Evolutionary conservation across 805 yeast genomes (phyloP).

Genomic region (Saccharomycopsis microspora): DNA sequence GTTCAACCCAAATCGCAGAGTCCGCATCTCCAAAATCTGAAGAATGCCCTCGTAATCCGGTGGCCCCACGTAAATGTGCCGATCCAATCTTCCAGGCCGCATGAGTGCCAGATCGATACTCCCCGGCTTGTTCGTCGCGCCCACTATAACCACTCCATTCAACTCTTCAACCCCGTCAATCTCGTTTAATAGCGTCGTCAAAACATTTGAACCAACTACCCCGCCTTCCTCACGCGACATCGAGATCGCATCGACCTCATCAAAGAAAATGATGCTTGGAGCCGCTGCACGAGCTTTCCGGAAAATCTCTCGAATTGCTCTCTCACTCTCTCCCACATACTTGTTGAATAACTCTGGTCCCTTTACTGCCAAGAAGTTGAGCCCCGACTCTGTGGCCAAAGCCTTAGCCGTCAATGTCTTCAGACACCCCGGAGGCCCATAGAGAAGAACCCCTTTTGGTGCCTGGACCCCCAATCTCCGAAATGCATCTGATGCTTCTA

Average conservation of each 20-base stretch:
- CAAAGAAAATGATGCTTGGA: slow-evolving; percentile 90
- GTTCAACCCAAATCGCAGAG: slow-evolving; percentile 50
- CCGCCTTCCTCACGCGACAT: slow-evolving; percentile 37
- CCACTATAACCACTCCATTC: slow-evolving; percentile 86
- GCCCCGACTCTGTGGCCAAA: slow-evolving; percentile 87
- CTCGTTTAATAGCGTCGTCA: slow-evolving; percentile 86
- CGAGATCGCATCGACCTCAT: slow-evolving; percentile 91
- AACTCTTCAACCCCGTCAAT: slow-evolving; percentile 96
- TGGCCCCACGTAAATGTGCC: slow-evolving; percentile 87
- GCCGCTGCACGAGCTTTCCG: slow-evolving; percentile 90
- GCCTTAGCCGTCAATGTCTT: slow-evolving; percentile 94
- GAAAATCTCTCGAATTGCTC: slow-evolving; percentile 87
- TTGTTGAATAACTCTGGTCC: slow-evolving; percentile 95
- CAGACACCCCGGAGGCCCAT: slow-evolving; percentile 99
- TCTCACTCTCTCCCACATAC: slow-evolving; percentile 91
- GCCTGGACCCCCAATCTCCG: slow-evolving; percentile 69
- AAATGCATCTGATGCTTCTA: slow-evolving; percentile 73
- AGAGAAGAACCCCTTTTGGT: slow-evolving; percentile 85
- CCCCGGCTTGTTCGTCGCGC: slow-evolving; percentile 94
- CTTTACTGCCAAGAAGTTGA: slow-evolving; percentile 87
- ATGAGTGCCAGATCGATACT: slow-evolving; percentile 85
- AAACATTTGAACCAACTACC: slow-evolving; percentile 52
- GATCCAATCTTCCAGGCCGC: slow-evolving; percentile 92
- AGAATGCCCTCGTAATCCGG: slow-evolving; percentile 76
- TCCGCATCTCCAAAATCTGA: slow-evolving; percentile 64